Evolutionary conservation across 2,329 filamentous ascomycete species (phyloP), one percentile per base, ranked within the genome.

Genomic region (Curvularia eragrostidis): DNA sequence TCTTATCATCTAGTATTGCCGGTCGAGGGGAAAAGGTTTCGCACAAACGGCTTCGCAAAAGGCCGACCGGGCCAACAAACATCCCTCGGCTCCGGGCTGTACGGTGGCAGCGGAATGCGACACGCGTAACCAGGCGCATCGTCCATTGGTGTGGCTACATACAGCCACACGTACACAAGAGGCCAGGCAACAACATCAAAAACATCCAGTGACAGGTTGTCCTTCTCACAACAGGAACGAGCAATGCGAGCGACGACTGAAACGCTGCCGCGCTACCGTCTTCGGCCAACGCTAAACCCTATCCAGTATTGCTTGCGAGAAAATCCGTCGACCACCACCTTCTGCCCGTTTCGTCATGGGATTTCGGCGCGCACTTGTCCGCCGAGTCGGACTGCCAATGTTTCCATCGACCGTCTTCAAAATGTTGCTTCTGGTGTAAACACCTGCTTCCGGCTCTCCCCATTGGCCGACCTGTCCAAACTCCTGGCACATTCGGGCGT

Each of bases 231-330:
- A 28, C 38, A 36, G 19, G 23, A 36, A 51, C 42, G 41, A 51
- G 41, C 53, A 36, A 52, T 56, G 32, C 30, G 15, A 50, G 46
- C 26, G 48, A 56, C 18, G 30, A 41, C 19, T 12, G 19, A 34
- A 36, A 39, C 13, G 21, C 48, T 52, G 57, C 54, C 56, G 54
- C 57, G 63, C 64, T 55, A 61, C 54, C 41, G 7, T 23, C 32
- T 23, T 41, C 15, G 39, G 44, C 42, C 42, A 13, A 41, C 51
- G 26, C 61, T 61, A 63, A 53, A 36, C 68, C 48, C 18, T 34
- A 65, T 59, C 5, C 26, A 56, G 67, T 53, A 56, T 46, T 61
- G 56, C 59, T 70, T 70, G 66, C 67, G 66, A 70, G 63, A 58
- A 63, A 52, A 58, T 55, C 49, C 42, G 44, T 38, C 54, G 36